These are phyloP conservation scores for Osmozyma mogii DNA, from an alignment of 805 yeast species.

Conservation along the genomic window DNA sequence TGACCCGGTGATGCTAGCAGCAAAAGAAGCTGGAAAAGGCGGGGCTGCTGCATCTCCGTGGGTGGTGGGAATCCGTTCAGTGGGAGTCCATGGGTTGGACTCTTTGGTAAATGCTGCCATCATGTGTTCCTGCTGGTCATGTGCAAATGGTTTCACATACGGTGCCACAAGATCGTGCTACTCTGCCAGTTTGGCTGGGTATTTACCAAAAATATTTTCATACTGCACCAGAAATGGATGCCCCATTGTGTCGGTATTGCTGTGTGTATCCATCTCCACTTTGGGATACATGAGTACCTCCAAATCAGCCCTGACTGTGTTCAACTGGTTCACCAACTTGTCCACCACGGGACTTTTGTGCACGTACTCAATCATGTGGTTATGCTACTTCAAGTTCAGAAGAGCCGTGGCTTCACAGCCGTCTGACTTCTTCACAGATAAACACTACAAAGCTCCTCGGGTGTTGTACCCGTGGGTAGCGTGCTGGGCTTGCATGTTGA, in stretches of 20 bases:
- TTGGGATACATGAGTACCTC: conserved; percentile 35
- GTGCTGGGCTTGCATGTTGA: conserved; percentile 15
- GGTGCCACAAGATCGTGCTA: conserved; percentile 29
- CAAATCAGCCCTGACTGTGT: conserved; percentile 50
- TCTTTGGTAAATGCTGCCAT: conserved; percentile 27
- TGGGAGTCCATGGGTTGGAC: conserved; percentile 29
- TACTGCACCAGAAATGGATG: conserved; percentile 61
- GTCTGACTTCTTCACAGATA: conserved; percentile 19
- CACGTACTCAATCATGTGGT: conserved; percentile 52
- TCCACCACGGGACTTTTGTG: conserved; percentile 59
- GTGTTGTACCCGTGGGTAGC: conserved; percentile 8
- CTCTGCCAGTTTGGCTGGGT: conserved; percentile 79
- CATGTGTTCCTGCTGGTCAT: conserved; percentile 29
- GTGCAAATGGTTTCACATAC: conserved; percentile 29
- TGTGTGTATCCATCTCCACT: conserved; percentile 30
- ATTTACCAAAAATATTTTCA: conserved; percentile 63
- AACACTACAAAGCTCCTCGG: conserved; percentile 10
- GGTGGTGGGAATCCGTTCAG: conserved; percentile 28
- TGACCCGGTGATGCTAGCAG: conserved; percentile 22
- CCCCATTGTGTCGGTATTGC: conserved; percentile 51
- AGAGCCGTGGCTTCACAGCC: conserved; percentile 27
- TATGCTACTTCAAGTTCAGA: conserved; percentile 40
- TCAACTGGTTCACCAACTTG: conserved; percentile 66
- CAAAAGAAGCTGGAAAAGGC: conserved; percentile 16
- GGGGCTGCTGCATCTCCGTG: conserved; percentile 36